Conservation (phyloP, 495 filamentous ascomycete genomes). For the Daldinia childiae region DNA sequence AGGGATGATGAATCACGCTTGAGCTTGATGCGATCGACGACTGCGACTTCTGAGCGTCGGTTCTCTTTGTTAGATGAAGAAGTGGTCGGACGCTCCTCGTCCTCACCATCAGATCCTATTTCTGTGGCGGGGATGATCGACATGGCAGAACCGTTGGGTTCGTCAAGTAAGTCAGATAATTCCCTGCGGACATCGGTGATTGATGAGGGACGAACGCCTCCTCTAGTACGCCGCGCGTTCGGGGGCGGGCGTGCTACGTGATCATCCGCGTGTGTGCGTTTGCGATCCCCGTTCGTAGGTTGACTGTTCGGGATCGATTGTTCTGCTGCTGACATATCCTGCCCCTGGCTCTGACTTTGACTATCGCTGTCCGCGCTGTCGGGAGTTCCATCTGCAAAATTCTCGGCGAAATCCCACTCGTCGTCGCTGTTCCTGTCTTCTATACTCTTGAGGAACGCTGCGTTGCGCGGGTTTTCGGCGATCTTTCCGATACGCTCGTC, state of each 20-base stretch:
- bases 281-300: conserved; percentile 41
- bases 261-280: conserved; percentile 45
- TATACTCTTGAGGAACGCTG: conserved; percentile 87
- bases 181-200: conserved; percentile 81
- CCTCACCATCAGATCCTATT: conserved; percentile 55
- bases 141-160: conserved; percentile 62
- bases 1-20: conserved; percentile 66
- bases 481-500: conserved; percentile 92
- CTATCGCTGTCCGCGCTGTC: conserved; percentile 53
- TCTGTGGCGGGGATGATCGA: conserved; percentile 59
- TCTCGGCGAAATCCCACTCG: conserved; percentile 76
- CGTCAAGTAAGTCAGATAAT: conserved; percentile 82
- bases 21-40: conserved; percentile 85
- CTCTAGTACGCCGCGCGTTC: conserved; percentile 71
- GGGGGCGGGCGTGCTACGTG: conserved; percentile 68
- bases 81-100: conserved; percentile 39
- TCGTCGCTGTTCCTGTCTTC: conserved; percentile 85
- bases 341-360: conserved; percentile 33
- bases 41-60: conserved; percentile 54
- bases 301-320: conserved; percentile 59
- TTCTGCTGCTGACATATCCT: conserved; percentile 9
- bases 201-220: conserved; percentile 69
- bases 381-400: conserved; percentile 62
- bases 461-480: conserved; percentile 87
- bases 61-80: conserved; percentile 55